Percentiles rank a stretch among this genome's conserved stretches.
phyloP scores from a whole-genome alignment of 2,329 filamentous ascomycete genomes.

The Chaetomium strumarium region DNA sequence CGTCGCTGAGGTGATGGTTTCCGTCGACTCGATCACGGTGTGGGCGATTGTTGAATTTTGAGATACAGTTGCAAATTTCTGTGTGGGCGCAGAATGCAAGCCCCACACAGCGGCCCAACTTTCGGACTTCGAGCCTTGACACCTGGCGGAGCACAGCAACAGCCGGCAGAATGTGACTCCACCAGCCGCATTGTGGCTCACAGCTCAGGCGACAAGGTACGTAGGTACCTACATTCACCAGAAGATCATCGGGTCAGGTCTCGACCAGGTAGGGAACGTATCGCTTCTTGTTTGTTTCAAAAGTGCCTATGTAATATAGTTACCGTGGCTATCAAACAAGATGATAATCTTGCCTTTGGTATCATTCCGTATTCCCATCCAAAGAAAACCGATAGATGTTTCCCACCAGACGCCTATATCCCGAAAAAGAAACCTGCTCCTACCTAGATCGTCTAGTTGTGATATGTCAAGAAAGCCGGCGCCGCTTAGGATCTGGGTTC shows the following conservation, averaged over 20 bases:
- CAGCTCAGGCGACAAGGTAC: neutral
- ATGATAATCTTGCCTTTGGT: too few relatives aligned
- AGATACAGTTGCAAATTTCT: conserved; percentile 26
- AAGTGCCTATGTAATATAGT: too few relatives aligned
- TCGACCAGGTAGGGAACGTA: too few relatives aligned
- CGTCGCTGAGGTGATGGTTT: conserved; percentile 26
- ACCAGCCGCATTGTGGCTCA: neutral
- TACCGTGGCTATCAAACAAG: too few relatives aligned
- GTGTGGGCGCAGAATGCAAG: conserved; percentile 25
- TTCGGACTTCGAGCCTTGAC: conserved; percentile 9
- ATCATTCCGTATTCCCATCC: neutral
- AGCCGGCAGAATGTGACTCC: conserved; percentile 12
- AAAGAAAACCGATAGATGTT: neutral
- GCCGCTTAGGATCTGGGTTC: conserved; percentile 10
- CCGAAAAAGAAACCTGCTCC: neutral
- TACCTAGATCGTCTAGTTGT: neutral
- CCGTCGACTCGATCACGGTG: conserved; percentile 26
- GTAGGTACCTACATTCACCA: too few relatives aligned
- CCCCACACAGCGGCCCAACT: conserved; percentile 18
- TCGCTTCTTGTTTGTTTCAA: neutral
- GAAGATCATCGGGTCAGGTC: neutral
- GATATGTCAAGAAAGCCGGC: conserved; percentile 5
- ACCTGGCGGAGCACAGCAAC: conserved; percentile 2
- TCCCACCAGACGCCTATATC: conserved; percentile 5
- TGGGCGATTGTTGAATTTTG: conserved; percentile 27